These are phyloP conservation scores for Ustilago hordei DNA, from an alignment of 1,284 basidiomycete species.

Conservation along the genomic window DNA sequence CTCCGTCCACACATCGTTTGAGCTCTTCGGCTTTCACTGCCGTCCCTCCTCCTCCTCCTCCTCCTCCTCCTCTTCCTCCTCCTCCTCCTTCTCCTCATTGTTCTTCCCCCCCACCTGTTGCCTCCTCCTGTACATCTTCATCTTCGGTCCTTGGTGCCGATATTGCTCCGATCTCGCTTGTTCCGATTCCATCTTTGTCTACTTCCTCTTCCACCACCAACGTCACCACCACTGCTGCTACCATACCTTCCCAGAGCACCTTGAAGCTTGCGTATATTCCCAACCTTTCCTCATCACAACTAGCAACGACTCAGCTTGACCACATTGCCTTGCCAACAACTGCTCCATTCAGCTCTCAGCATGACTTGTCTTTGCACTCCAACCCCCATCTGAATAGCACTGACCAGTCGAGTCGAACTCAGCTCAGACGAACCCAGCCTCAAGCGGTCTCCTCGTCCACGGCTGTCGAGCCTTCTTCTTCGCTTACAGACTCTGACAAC, in stretches of 20 bases:
- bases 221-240: slow-evolving; percentile 26
- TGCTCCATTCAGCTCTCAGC: slow-evolving; percentile 7
- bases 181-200: slow-evolving; percentile 11
- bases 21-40: slow-evolving; percentile 12
- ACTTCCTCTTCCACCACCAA: slow-evolving; percentile 21
- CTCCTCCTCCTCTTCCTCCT: slow-evolving; percentile 1
- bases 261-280: slow-evolving; percentile 11
- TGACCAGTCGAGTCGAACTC: background rate
- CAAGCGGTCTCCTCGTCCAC: background rate
- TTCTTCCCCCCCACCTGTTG: slow-evolving; percentile 3
- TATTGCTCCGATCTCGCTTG: slow-evolving; percentile 11
- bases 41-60: slow-evolving; percentile 8
- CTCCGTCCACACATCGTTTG: slow-evolving; percentile 14
- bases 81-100: slow-evolving; percentile 1
- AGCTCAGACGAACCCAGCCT: background rate
- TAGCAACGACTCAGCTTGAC: background rate
- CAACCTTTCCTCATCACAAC: background rate
- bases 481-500: background rate
- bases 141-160: background rate
- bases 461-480: background rate
- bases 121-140: slow-evolving; percentile 8
- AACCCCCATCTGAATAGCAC: slow-evolving; percentile 5
- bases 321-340: background rate
- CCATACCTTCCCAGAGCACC: slow-evolving; percentile 26
- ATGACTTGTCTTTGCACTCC: slow-evolving; percentile 9